A percentile compares a stretch with the other conserved stretches of the same genome.
Conservation (phyloP, 306 rosid species). For the Benincasa hispida region DNA sequence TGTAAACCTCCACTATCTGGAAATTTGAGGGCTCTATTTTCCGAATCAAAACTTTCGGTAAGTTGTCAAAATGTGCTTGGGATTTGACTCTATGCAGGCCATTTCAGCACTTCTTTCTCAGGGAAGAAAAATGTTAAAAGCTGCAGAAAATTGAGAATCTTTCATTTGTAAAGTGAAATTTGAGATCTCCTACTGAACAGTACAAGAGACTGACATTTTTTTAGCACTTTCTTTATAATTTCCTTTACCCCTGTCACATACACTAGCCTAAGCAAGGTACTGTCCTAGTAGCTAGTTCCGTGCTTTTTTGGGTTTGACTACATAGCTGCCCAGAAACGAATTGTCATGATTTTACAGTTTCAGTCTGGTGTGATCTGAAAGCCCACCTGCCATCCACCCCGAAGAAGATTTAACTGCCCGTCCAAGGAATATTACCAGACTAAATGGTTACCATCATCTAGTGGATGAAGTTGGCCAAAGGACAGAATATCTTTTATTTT, state of each 20-base stretch:
- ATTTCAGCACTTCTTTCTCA: neutral
- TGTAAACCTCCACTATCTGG: neutral
- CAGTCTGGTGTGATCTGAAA: constrained; percentile 2
- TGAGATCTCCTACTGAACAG: neutral
- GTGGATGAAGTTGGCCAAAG: constrained; percentile 3
- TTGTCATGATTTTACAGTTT: neutral
- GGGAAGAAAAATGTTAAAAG: constrained; percentile 2
- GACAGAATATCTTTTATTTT: neutral
- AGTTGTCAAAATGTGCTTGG: neutral
- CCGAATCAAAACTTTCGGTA: neutral
- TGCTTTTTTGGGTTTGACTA: neutral
- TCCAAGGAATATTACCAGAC: constrained; percentile 10
- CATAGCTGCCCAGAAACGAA: neutral
- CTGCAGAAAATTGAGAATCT: neutral
- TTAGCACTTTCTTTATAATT: neutral
- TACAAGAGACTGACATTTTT: neutral
- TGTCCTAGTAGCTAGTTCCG: neutral
- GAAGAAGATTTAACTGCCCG: constrained; percentile 10
- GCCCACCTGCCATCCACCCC: constrained; percentile 1
- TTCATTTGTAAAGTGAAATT: neutral
- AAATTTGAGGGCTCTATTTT: neutral
- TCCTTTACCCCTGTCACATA: neutral
- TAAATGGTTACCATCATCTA: constrained; percentile 1
- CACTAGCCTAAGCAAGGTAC: neutral
- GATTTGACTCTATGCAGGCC: neutral